Percentiles rank a stretch among this genome's conserved stretches.
These are phyloP conservation scores for Acanthamoeba healyi DNA, from an alignment of 208 protist genomes.

Conservation along the genomic window DNA sequence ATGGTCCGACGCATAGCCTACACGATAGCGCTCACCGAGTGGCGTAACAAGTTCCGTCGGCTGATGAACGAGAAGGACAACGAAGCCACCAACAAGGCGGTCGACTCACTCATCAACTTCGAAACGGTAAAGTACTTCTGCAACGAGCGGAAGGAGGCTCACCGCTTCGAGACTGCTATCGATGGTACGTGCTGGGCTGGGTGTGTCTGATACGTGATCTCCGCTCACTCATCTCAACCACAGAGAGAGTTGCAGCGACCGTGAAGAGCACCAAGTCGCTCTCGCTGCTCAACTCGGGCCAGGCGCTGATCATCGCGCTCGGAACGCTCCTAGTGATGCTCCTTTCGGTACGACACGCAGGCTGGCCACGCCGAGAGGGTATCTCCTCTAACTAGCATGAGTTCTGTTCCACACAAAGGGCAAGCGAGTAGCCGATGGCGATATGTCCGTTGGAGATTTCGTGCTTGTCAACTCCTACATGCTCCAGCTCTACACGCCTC, in stretches of 20 bases:
- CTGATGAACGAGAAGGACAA: constrained; percentile 91
- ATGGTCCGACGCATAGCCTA: not conserved
- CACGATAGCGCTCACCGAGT: constrained; percentile 30
- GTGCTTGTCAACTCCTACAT: constrained; percentile 90
- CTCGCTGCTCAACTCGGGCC: constrained; percentile 89
- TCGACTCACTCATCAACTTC: constrained; percentile 92
- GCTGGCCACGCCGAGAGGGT: too few species aligned
- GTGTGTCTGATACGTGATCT: too few species aligned
- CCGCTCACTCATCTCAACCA: not conserved
- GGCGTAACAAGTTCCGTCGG: constrained; percentile 85
- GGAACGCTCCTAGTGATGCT: too few species aligned
- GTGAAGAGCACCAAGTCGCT: not conserved
- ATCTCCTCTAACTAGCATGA: too few species aligned
- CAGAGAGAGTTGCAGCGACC: too few species aligned
- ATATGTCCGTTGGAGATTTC: constrained; percentile 89
- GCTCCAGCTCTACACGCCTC: constrained; percentile 90
- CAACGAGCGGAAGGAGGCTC: constrained; percentile 83
- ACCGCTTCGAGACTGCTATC: constrained; percentile 84
- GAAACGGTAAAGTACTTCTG: constrained; percentile 92
- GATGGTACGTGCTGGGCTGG: not conserved
- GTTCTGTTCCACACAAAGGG: too few species aligned
- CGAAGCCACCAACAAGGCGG: constrained; percentile 81
- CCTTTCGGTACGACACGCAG: too few species aligned
- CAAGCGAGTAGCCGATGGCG: too few species aligned
- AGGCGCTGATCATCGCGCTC: too few species aligned